Percentiles rank a stretch among this genome's conserved stretches.
These are phyloP conservation scores for Solanum microdontum DNA, from an alignment of 257 asterid genomes.

Conservation along the genomic window DNA sequence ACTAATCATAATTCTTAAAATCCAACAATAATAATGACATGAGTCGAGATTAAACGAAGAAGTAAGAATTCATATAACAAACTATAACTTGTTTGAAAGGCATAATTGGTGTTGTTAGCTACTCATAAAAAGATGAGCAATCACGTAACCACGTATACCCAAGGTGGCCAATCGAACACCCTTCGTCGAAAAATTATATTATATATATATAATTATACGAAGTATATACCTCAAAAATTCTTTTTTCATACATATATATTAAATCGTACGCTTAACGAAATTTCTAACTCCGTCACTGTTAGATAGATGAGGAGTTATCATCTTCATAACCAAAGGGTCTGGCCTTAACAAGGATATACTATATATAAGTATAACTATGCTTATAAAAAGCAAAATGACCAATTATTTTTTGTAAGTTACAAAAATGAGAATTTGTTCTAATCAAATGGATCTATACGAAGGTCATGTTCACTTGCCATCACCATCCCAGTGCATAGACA, in stretches of 20 bases:
- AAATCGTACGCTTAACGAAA: background rate
- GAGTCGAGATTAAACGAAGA: background rate
- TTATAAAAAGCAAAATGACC: background rate
- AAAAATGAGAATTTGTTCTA: slow-evolving; percentile 9
- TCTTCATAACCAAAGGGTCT: background rate
- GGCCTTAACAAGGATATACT: background rate
- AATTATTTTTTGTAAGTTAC: background rate
- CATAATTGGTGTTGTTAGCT: background rate
- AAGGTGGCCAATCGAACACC: too few relatives aligned
- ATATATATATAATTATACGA: fast-evolving
- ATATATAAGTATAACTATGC: background rate
- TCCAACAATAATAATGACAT: background rate
- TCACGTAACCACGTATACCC: too few relatives aligned
- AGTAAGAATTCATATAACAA: background rate
- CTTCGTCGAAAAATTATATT: too few relatives aligned
- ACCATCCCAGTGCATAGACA: slow-evolving; percentile 95
- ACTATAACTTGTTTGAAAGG: background rate
- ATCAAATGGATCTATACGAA: slow-evolving; percentile 77
- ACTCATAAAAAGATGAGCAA: background rate
- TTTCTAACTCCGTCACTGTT: background rate
- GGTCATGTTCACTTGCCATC: slow-evolving; percentile 97
- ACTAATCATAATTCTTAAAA: background rate
- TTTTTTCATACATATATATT: background rate
- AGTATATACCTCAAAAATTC: background rate
- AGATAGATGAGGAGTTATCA: background rate